Percentiles rank a stretch among this genome's conserved stretches.
phyloP scores from a whole-genome alignment of 1,139 yeast species.

The Yamadazyma songkhlaensis region DNA sequence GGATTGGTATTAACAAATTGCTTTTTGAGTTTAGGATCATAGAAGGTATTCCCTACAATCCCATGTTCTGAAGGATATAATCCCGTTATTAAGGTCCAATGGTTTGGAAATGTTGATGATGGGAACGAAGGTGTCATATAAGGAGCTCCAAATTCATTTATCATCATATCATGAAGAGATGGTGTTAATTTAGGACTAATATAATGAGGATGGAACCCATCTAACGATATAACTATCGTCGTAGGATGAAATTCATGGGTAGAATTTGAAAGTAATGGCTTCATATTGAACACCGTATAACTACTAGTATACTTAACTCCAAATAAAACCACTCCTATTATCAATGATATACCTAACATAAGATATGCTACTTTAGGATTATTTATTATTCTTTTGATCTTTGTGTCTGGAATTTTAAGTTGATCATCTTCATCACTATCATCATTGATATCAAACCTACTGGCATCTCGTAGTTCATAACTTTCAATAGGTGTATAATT shows the following conservation, averaged over 20 bases:
- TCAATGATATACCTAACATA: background rate
- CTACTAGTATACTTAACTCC: background rate
- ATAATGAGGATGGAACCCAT: slow-evolving; percentile 91
- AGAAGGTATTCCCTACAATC: slow-evolving; percentile 80
- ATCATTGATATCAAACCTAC: slow-evolving; percentile 5
- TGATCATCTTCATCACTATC: background rate
- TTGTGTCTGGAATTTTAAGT: background rate
- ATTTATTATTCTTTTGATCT: background rate
- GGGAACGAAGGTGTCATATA: slow-evolving; percentile 88
- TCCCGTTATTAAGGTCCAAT: slow-evolving; percentile 89
- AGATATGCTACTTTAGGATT: background rate
- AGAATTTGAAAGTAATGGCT: slow-evolving; percentile 51
- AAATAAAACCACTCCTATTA: background rate
- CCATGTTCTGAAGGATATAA: slow-evolving; percentile 83
- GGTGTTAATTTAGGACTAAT: slow-evolving; percentile 71
- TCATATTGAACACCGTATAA: slow-evolving; percentile 1
- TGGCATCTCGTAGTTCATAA: slow-evolving; percentile 13
- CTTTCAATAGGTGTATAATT: slow-evolving; percentile 3
- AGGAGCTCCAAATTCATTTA: slow-evolving; percentile 67
- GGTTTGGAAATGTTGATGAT: slow-evolving; percentile 86
- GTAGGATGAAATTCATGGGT: slow-evolving; percentile 74
- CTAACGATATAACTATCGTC: slow-evolving; percentile 73
- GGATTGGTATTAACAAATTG: slow-evolving; percentile 68
- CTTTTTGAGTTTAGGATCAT: slow-evolving; percentile 52
- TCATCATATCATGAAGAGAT: slow-evolving; percentile 54